Conservation (phyloP, 2,329 filamentous ascomycete species). For the Ceratocystis harringtonii region DNA sequence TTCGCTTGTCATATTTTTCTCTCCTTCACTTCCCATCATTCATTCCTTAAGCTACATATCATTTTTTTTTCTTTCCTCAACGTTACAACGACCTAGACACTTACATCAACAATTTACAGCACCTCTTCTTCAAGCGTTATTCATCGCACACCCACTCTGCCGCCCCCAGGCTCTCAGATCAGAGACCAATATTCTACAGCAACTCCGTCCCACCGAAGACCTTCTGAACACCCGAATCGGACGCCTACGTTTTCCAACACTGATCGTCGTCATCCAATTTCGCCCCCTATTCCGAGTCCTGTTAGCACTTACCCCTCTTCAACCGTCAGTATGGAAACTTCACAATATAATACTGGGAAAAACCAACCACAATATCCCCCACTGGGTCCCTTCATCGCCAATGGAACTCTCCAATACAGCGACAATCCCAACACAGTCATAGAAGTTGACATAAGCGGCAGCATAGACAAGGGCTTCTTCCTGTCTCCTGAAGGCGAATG, state of each 20-base stretch:
- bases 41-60: neutral
- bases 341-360: slow-evolving; percentile 25
- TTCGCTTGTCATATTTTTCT: neutral
- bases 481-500: slow-evolving; percentile 58
- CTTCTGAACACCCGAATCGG: slow-evolving; percentile 35
- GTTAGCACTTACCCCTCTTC: slow-evolving; percentile 30
- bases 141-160: slow-evolving; percentile 38
- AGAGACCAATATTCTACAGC: slow-evolving; percentile 40
- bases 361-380: slow-evolving; percentile 36
- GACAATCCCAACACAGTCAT: slow-evolving; percentile 37
- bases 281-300: slow-evolving; percentile 35
- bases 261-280: slow-evolving; percentile 37
- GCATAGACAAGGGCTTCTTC: slow-evolving; percentile 85
- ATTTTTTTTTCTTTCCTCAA: neutral
- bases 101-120: slow-evolving; percentile 31
- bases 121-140: slow-evolving; percentile 39
- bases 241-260: slow-evolving; percentile 36
- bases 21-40: neutral
- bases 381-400: slow-evolving; percentile 33
- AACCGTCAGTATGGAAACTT: slow-evolving; percentile 37
- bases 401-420: slow-evolving; percentile 47
- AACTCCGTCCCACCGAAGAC: slow-evolving; percentile 36
- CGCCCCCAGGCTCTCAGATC: slow-evolving; percentile 35
- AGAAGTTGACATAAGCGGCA: slow-evolving; percentile 59
- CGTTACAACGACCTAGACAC: slow-evolving; percentile 19